Base-by-base conservation (phyloP, 345 rosid genomes). In the Citrus inodora region DNA sequence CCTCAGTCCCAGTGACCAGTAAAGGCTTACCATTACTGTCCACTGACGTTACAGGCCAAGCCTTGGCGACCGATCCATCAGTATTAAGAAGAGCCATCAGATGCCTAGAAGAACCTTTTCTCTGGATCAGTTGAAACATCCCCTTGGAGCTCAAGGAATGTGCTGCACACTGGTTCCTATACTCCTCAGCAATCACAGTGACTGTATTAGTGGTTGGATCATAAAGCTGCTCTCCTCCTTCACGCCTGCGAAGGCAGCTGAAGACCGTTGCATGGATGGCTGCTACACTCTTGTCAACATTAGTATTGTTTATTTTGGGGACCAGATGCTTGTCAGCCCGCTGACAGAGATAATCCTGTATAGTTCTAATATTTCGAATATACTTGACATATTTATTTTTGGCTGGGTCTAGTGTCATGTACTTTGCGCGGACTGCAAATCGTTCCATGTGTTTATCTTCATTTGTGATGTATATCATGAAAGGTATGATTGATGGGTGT, bases 371-470 rank as follows among this genome's bases (percentile, higher is more conserved):
- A 80, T 97, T 97, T 35, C 92, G 87, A 42, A 97, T 94, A 79
- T 94, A 97, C 79, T 97, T 97, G 4, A 97, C 99, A 63, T 97
- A 97, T 80, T 97, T 94, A 82, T 97, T 97, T 82, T 94, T 97
- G 1, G 92, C 95, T 2, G 98, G 99, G 83, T 97, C 99, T 71
- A 97, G 77, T 0, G 99, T 94, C 99, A 97, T 97, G 86, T 97
- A 97, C 90, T 97, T 97, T 4, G 99, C 99, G 75, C 99, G 95
- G 21, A 97, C 99, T 1, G 99, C 99, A 77, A 97, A 97, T 33
- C 99, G 84, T 81, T 97, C 99, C 90, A 97, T 85, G 86, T 97
- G 99, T 84, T 97, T 97, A 81, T 92, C 98, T 87, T 97, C 99
- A 76, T 89, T 97, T 5, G 98, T 76, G 58, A 97, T 97, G 84